Base-by-base conservation (phyloP, 2,329 filamentous ascomycete species). In the Metarhizium robertsii region DNA sequence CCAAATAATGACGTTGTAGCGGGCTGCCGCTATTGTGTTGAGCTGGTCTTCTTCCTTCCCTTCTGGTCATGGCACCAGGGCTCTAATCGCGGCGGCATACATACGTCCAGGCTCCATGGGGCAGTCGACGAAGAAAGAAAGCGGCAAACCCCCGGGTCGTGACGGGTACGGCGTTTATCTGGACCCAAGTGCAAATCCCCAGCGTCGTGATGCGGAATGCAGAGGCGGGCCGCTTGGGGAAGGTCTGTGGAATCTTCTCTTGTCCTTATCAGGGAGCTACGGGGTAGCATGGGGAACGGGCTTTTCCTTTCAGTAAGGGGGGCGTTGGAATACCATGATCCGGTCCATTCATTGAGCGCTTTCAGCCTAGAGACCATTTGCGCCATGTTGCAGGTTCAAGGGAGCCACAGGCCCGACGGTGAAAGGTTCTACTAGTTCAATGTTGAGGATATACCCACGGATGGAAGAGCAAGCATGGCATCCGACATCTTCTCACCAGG, bases 21-120 rank as follows among this genome's bases (percentile, higher is more conserved):
- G 20, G 20, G 45, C 7, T 29, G 51, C 36, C 36, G 34, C 46
- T 20, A 32, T 34, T 20, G 11, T 32, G 10, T 42, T 32, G 43
- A 38, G 20, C 32, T 6, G 38, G 29, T 47, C 49, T 57, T 54
- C 55, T 58, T 54, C 57, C 54, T 20, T 34, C 32, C 38, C 38
- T 55, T 58, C 55, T 58, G 34, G 57, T 56, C 46, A 52, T 58
- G 57, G 52, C 49, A 56, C 52, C 45, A 25, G n/a, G 11, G n/a
- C 40, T 46, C 14, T 16, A 16, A 38, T 30, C 32, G 30, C 36
- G 11, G 36, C 16, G 25, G 34, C 16, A 40, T n/a, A 53, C 32
- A 34, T 10, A 20, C 11, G 20, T 7, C 20, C n/a, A 53, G 32
- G 34, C 38, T 40, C 38, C 8, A 11, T 40, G 38, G 8, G 38